Evolutionary conservation across 257 asterid species (phyloP).

Genomic region (Nicotiana knightiana): DNA sequence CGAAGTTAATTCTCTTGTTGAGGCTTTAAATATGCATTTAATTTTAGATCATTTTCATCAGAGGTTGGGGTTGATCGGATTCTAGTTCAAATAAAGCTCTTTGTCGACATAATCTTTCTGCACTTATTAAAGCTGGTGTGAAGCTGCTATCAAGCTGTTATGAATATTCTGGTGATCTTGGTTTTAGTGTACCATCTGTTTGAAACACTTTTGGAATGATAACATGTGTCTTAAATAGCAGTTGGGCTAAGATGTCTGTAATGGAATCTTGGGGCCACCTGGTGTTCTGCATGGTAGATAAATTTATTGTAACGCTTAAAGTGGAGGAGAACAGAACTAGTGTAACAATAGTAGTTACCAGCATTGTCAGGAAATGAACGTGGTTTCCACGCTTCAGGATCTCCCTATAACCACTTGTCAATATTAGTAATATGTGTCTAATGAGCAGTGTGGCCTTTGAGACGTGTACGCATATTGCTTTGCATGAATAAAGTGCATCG

Average conservation of each 20-base stretch:
- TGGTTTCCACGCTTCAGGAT: neutral
- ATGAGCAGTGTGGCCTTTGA: conserved; percentile 2
- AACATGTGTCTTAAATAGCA: neutral
- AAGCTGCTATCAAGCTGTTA: neutral
- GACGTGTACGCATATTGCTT: conserved; percentile 1
- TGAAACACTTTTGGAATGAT: conserved; percentile 1
- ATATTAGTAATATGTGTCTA: neutral
- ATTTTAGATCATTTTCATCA: neutral
- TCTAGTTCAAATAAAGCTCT: conserved; percentile 1
- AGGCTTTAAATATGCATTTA: neutral
- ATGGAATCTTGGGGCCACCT: neutral
- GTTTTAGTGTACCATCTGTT: neutral
- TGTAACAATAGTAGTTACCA: neutral
- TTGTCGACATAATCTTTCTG: neutral
- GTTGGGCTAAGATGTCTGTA: neutral
- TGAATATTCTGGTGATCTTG: neutral
- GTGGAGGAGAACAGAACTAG: neutral
- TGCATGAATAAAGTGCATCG: neutral
- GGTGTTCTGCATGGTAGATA: neutral
- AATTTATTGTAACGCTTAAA: neutral
- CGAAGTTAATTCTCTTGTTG: neutral
- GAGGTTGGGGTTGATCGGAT: neutral
- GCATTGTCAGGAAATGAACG: neutral
- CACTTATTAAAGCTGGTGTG: neutral
- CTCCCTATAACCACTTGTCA: neutral